Conservation (phyloP, 192 early-diverging fungal genomes). For the Dimargaris xerosporica region DNA sequence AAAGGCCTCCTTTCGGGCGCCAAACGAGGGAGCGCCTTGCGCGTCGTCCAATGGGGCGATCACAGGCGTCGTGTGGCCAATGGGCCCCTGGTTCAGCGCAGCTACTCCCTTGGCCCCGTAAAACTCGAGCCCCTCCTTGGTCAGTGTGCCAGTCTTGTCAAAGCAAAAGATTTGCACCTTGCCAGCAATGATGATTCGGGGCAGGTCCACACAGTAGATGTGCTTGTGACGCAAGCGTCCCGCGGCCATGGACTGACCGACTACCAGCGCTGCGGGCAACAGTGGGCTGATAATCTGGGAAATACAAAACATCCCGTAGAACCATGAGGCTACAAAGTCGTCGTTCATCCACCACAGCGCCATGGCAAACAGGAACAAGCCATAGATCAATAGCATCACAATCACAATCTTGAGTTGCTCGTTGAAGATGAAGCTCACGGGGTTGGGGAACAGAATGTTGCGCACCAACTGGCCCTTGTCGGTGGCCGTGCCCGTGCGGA, state of each 20-base stretch:
- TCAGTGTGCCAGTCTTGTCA: slow-evolving; percentile 48
- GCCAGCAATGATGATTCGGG: slow-evolving; percentile 38
- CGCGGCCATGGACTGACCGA: slow-evolving; percentile 36
- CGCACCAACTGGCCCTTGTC: slow-evolving; percentile 37
- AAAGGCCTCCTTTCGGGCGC: not conserved
- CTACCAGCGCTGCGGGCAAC: slow-evolving; percentile 38
- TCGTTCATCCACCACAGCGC: slow-evolving; percentile 17
- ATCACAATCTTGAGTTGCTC: slow-evolving; percentile 46
- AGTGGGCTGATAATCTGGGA: slow-evolving; percentile 39
- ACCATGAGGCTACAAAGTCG: slow-evolving; percentile 29
- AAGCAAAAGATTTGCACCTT: slow-evolving; percentile 47
- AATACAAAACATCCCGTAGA: slow-evolving; percentile 42
- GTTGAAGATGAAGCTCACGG: slow-evolving; percentile 40
- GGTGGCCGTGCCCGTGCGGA: slow-evolving; percentile 30
- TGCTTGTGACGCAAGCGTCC: slow-evolving; percentile 29
- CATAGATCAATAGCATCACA: slow-evolving; percentile 31
- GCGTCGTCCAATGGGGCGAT: too few species aligned
- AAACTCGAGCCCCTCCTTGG: slow-evolving; percentile 45
- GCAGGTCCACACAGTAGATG: slow-evolving; percentile 41
- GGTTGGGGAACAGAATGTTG: slow-evolving; percentile 39
- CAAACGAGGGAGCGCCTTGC: not conserved
- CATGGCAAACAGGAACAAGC: slow-evolving; percentile 24
- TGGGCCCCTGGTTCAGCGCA: slow-evolving; percentile 3
- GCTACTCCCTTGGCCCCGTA: slow-evolving; percentile 20
- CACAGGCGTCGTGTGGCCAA: too few species aligned